These are phyloP conservation scores for Bromus sterilis DNA, from an alignment of 176 grass and related monocot species.

Conservation along the genomic window DNA sequence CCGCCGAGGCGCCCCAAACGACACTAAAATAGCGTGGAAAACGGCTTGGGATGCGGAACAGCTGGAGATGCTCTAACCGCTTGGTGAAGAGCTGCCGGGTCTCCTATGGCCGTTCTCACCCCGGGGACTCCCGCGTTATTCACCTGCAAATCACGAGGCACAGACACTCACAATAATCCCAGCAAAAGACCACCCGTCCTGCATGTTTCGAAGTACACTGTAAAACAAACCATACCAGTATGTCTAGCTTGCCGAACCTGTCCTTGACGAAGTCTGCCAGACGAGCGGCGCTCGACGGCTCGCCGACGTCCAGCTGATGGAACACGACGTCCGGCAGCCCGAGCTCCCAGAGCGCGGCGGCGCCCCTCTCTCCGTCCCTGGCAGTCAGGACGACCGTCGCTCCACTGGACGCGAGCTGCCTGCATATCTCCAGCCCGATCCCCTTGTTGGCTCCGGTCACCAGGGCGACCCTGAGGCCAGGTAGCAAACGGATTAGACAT, in stretches of 20 bases:
- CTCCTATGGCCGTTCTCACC: neutral
- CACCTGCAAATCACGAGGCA: conserved; percentile 19
- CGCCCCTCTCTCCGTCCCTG: conserved; percentile 31
- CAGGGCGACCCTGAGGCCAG: conserved; percentile 30
- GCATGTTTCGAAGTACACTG: too few species aligned
- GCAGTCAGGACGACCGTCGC: conserved; percentile 39
- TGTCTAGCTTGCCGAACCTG: conserved; percentile 44
- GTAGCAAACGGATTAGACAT: too few species aligned
- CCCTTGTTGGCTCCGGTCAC: conserved; percentile 57
- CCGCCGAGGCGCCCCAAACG: too few species aligned
- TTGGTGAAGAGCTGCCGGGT: neutral
- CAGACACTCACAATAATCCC: neutral
- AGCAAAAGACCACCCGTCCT: too few species aligned
- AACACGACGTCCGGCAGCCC: conserved; percentile 20
- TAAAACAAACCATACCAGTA: conserved; percentile 1
- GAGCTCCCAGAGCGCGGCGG: neutral
- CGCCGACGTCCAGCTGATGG: conserved; percentile 26
- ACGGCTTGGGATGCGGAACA: too few species aligned
- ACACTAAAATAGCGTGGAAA: too few species aligned
- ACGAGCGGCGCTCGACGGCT: conserved; percentile 6
- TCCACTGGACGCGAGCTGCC: conserved; percentile 31
- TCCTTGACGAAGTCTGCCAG: conserved; percentile 29
- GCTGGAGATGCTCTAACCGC: too few species aligned
- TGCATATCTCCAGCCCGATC: conserved; percentile 42
- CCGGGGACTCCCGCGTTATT: conserved; percentile 22